These are phyloP conservation scores for Rubus idaeus DNA, from an alignment of 306 rosid species.

Conservation along the genomic window DNA sequence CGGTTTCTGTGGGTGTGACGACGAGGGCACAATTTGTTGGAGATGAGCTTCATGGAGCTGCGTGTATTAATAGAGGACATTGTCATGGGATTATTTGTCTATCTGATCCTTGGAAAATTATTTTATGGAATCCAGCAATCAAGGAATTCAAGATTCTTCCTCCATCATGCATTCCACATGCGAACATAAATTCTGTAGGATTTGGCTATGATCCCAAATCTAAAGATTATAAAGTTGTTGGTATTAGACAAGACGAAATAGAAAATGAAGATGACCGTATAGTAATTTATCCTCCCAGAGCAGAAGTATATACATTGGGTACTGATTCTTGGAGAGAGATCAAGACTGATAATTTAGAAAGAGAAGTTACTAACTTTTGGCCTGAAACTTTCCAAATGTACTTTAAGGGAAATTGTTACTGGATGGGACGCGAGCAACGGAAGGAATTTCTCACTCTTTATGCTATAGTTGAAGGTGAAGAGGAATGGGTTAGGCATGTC, in stretches of 20 bases:
- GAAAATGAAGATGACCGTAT: background rate
- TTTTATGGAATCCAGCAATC: background rate
- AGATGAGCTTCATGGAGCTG: background rate
- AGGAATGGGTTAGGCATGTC: background rate
- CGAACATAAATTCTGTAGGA: background rate
- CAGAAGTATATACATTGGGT: background rate
- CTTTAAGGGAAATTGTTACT: slow-evolving; percentile 1
- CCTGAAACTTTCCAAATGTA: background rate
- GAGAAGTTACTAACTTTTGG: too few species aligned
- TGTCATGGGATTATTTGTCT: slow-evolving; percentile 7
- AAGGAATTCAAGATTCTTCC: background rate
- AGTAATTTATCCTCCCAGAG: background rate
- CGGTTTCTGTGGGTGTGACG: too few species aligned
- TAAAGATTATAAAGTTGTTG: background rate
- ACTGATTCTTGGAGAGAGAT: background rate
- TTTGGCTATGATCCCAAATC: slow-evolving; percentile 1
- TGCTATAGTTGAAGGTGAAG: background rate
- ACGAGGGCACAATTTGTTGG: too few species aligned
- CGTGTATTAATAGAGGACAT: background rate
- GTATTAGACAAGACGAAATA: too few species aligned
- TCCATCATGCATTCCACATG: background rate
- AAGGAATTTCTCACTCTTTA: background rate
- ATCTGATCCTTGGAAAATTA: background rate
- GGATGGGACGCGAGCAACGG: background rate
- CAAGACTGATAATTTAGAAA: background rate